Evolutionary conservation across 2,329 filamentous ascomycete species (phyloP).

Genomic region (Hypomyces rosellus): DNA sequence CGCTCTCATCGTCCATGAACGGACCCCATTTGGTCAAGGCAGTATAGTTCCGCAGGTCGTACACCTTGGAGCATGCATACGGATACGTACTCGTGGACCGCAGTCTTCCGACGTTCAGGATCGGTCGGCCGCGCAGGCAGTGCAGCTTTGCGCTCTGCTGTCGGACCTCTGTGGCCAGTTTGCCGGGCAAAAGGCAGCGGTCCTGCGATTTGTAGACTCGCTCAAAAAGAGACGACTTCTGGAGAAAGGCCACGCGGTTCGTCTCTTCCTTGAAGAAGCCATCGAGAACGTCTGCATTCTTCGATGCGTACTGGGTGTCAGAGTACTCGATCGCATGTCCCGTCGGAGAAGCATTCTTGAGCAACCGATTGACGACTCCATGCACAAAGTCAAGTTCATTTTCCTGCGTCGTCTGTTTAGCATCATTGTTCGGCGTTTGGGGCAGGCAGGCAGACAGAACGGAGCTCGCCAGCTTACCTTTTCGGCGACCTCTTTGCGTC

Average conservation of each 20-base stretch:
- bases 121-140: constrained; percentile 59
- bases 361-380: constrained; percentile 37
- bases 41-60: constrained; percentile 66
- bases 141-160: constrained; percentile 68
- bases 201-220: constrained; percentile 30
- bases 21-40: constrained; percentile 61
- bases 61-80: constrained; percentile 63
- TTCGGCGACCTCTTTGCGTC: constrained; percentile 21
- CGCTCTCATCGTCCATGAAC: constrained; percentile 57
- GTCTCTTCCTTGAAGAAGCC: constrained; percentile 38
- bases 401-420: constrained; percentile 23
- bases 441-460: too few relatives aligned
- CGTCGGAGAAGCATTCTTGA: constrained; percentile 36
- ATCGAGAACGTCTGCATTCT: constrained; percentile 39
- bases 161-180: constrained; percentile 27
- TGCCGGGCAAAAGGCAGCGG: not conserved
- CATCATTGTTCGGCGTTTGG: not conserved
- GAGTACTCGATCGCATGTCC: constrained; percentile 24
- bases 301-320: constrained; percentile 38
- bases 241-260: constrained; percentile 56
- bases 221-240: constrained; percentile 56
- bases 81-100: constrained; percentile 41
- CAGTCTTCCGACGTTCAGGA: constrained; percentile 34
- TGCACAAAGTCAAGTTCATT: constrained; percentile 43
- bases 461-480: constrained; percentile 31